phyloP scores from a whole-genome alignment of 1,139 yeast species.

The Saccharomyces hybrid region DNA sequence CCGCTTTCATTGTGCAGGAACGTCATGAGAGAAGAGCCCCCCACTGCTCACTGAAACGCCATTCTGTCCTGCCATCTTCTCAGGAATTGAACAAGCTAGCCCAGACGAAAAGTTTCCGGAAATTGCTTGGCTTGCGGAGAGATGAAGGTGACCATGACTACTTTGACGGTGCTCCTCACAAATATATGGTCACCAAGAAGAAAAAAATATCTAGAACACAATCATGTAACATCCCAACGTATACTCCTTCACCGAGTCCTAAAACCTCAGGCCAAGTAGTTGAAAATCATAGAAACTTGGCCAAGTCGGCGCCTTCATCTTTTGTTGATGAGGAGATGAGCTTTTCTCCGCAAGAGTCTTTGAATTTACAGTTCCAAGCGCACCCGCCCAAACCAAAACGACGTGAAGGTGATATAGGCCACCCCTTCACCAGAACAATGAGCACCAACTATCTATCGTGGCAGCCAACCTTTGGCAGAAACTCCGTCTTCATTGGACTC shows the following conservation, averaged over 20 bases:
- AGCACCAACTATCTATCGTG: constrained; percentile 69
- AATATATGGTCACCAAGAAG: background rate
- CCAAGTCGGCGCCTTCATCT: background rate
- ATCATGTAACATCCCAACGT: background rate
- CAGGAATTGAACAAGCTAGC: constrained; percentile 23
- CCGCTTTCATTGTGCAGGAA: constrained; percentile 61
- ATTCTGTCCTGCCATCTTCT: background rate
- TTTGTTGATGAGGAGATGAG: background rate
- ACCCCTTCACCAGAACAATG: constrained; percentile 33
- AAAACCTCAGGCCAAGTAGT: background rate
- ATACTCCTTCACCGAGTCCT: background rate
- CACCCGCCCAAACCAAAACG: background rate
- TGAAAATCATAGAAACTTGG: background rate
- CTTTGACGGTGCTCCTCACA: background rate
- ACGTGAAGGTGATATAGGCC: background rate
- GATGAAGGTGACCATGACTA: background rate
- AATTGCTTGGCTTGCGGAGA: background rate
- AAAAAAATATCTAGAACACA: background rate
- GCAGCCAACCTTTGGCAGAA: constrained; percentile 86
- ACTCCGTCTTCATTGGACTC: constrained; percentile 78
- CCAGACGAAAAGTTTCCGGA: constrained; percentile 41
- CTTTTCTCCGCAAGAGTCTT: background rate
- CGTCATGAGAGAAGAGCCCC: background rate
- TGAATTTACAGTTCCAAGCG: background rate
- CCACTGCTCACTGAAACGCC: background rate